Percentiles rank a stretch among this genome's conserved stretches.
Evolutionary conservation across 192 early-diverging fungal species (phyloP).

Genomic region (Backusella australiensis): DNA sequence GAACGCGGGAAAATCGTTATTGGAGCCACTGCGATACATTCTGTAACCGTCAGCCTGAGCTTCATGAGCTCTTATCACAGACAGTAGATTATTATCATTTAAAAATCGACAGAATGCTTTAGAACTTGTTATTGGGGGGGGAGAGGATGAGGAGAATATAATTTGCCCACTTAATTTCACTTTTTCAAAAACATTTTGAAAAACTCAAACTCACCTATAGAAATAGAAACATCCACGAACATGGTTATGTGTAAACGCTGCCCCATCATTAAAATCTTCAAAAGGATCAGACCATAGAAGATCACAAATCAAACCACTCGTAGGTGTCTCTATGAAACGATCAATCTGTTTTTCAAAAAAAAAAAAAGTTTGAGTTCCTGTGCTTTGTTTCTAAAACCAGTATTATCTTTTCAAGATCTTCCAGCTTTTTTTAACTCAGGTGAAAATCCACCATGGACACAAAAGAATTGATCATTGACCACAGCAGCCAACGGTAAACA

Average conservation of each 20-base stretch:
- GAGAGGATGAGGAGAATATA: background rate
- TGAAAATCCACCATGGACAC: slow-evolving; percentile 90
- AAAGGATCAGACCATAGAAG: slow-evolving; percentile 92
- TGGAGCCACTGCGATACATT: slow-evolving; percentile 94
- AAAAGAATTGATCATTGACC: slow-evolving; percentile 85
- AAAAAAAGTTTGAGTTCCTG: background rate
- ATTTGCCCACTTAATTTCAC: background rate
- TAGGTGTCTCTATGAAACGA: slow-evolving; percentile 85
- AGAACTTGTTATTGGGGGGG: slow-evolving; percentile 51
- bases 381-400: background rate
- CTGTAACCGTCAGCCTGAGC: slow-evolving; percentile 93
- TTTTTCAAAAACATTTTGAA: background rate
- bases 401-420: slow-evolving; percentile 85
- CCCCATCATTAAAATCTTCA: slow-evolving; percentile 91
- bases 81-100: slow-evolving; percentile 89
- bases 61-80: slow-evolving; percentile 95
- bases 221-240: slow-evolving; percentile 92
- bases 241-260: slow-evolving; percentile 84
- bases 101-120: slow-evolving; percentile 88
- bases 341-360: slow-evolving; percentile 58
- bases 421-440: slow-evolving; percentile 84
- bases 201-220: slow-evolving; percentile 37
- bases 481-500: slow-evolving; percentile 89
- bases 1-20: slow-evolving; percentile 90
- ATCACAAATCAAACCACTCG: slow-evolving; percentile 92